phyloP scores from a whole-genome alignment of 371 early-diverging fungal species.

The Syncephalastrum racemosum region DNA sequence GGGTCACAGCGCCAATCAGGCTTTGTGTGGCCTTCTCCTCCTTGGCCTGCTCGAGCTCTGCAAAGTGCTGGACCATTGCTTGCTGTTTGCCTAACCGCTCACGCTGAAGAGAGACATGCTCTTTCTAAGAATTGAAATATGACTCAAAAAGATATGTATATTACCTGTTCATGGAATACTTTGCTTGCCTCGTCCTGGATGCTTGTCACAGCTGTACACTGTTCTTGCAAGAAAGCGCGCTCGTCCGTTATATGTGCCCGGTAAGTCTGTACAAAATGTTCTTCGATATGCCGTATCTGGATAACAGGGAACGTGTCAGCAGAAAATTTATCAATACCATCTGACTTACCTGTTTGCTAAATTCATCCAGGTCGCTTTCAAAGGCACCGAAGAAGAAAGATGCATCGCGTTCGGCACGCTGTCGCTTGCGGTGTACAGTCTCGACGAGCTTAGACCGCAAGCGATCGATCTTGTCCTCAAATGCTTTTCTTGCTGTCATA shows the following conservation, averaged over 20 bases:
- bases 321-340: neutral
- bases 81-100: slow-evolving; percentile 7
- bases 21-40: slow-evolving; percentile 3
- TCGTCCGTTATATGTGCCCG: slow-evolving; percentile 14
- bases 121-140: neutral
- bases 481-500: slow-evolving; percentile 5
- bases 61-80: neutral
- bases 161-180: slow-evolving; percentile 1
- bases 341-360: neutral
- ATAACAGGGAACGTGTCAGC: neutral
- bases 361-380: slow-evolving; percentile 6
- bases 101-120: neutral
- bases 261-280: slow-evolving; percentile 13
- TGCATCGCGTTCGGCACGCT: slow-evolving; percentile 11
- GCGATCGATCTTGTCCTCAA: slow-evolving; percentile 12
- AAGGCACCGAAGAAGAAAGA: slow-evolving; percentile 11
- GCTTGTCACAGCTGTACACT: slow-evolving; percentile 4
- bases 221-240: neutral
- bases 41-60: slow-evolving; percentile 1
- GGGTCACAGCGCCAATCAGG: slow-evolving; percentile 8
- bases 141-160: neutral
- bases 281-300: slow-evolving; percentile 13
- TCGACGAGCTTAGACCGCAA: slow-evolving; percentile 13
- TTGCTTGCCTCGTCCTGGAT: slow-evolving; percentile 9
- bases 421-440: slow-evolving; percentile 5